A percentile compares a stretch with the other conserved stretches of the same genome.
Evolutionary conservation across 768 basidiomycete genomes (phyloP).

Genomic region (Hypholoma sublateritium): DNA sequence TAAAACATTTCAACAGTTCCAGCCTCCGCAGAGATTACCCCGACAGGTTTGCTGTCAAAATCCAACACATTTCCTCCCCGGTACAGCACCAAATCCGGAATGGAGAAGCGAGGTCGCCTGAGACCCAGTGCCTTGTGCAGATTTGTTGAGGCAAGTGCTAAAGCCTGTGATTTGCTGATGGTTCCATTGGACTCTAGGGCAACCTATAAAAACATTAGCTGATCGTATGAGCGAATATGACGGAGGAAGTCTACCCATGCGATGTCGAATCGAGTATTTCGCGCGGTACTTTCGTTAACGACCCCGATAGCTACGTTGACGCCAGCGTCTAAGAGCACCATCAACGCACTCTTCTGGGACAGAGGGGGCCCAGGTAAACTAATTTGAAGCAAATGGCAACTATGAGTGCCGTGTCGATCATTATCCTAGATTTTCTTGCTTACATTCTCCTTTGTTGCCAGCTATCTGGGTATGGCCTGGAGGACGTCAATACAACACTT

Average conservation of each 20-base stretch:
- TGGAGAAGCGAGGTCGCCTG: conserved; percentile 9
- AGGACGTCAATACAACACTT: conserved; percentile 67
- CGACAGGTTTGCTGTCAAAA: conserved; percentile 45
- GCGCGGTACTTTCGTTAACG: conserved; percentile 58
- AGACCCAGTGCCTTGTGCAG: conserved; percentile 44
- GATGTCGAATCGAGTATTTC: conserved; percentile 69
- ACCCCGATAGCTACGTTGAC: conserved; percentile 67
- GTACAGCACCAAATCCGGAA: conserved; percentile 42
- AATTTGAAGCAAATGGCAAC: neutral
- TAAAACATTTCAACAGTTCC: conserved; percentile 35
- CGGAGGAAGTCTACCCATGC: conserved; percentile 42
- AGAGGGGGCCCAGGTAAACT: conserved; percentile 73
- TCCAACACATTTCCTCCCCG: conserved; percentile 40
- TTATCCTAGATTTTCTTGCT: conserved; percentile 19
- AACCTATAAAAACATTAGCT: conserved; percentile 13
- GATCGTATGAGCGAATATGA: neutral
- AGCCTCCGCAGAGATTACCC: conserved; percentile 36
- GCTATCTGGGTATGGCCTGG: conserved; percentile 58
- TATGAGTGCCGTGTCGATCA: neutral
- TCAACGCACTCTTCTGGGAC: conserved; percentile 52
- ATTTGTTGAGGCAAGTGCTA: conserved; percentile 41
- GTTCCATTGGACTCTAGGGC: conserved; percentile 34
- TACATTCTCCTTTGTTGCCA: conserved; percentile 73
- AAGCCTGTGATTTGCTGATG: conserved; percentile 36
- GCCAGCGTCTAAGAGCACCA: conserved; percentile 52